These are phyloP conservation scores for Polymyxa betae DNA, from an alignment of 208 protist species.

Conservation along the genomic window DNA sequence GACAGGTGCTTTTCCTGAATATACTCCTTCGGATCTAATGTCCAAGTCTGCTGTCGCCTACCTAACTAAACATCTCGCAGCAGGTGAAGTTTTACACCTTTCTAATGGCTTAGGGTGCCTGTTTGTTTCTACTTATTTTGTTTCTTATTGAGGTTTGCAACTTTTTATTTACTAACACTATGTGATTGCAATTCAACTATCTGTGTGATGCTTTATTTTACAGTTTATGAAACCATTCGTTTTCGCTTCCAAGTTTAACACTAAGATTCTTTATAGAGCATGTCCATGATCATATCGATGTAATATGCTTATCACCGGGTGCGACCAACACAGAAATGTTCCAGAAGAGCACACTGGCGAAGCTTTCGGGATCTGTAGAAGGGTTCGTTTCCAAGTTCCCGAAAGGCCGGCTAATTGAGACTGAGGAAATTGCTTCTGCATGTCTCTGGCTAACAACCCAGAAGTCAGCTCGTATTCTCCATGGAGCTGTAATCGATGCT, in stretches of 20 bases:
- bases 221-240: too few species aligned
- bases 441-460: neutral
- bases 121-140: too few species aligned
- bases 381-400: neutral
- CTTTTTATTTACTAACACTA: too few species aligned
- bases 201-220: too few species aligned
- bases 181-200: too few species aligned
- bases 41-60: slow-evolving; percentile 15
- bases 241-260: too few species aligned
- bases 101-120: too few species aligned
- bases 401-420: slow-evolving; percentile 15
- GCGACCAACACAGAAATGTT: slow-evolving; percentile 19
- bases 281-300: slow-evolving; percentile 19
- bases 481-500: slow-evolving; percentile 6
- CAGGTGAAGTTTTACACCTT: too few species aligned
- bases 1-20: neutral
- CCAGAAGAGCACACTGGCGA: neutral
- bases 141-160: too few species aligned
- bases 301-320: slow-evolving; percentile 6
- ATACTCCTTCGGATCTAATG: slow-evolving; percentile 14
- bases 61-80: slow-evolving; percentile 18
- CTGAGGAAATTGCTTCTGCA: neutral
- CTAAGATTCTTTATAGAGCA: too few species aligned
- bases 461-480: neutral
- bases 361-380: neutral